Conservation (phyloP, 2,329 filamentous ascomycete genomes). For the Didymellaceae sp. region DNA sequence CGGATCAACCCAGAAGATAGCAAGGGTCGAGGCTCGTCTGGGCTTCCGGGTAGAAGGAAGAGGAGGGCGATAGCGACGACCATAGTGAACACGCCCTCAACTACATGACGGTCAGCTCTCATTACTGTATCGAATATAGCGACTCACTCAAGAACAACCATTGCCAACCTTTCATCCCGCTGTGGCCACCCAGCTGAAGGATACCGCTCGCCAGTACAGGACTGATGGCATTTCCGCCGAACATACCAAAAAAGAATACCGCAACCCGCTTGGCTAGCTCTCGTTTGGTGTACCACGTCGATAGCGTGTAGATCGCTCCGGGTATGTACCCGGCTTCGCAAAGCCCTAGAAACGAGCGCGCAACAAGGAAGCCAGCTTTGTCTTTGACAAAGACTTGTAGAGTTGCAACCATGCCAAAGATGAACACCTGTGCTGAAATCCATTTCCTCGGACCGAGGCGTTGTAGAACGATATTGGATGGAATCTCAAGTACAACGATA, state of each 20-base stretch:
- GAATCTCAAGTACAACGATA: conserved; percentile 60
- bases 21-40: conserved; percentile 51
- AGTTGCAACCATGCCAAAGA: conserved; percentile 57
- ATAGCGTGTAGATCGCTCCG: conserved; percentile 59
- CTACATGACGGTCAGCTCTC: conserved; percentile 27
- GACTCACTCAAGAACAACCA: conserved; percentile 58
- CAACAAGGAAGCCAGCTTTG: conserved; percentile 54
- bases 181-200: conserved; percentile 52
- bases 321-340: conserved; percentile 62
- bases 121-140: neutral
- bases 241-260: conserved; percentile 62
- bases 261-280: conserved; percentile 58
- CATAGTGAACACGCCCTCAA: conserved; percentile 56
- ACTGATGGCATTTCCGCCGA: conserved; percentile 58
- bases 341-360: conserved; percentile 55
- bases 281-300: conserved; percentile 58
- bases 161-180: conserved; percentile 57
- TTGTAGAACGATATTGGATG: conserved; percentile 57
- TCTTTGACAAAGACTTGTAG: conserved; percentile 48
- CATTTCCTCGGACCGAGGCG: conserved; percentile 50
- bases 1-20: conserved; percentile 49
- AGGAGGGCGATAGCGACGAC: conserved; percentile 50
- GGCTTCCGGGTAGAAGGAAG: conserved; percentile 54
- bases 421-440: conserved; percentile 58
- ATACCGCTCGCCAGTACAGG: conserved; percentile 59